A percentile compares a stretch with the other conserved stretches of the same genome.
Conservation (phyloP, 192 early-diverging fungal genomes). For the Backusella luteola region DNA sequence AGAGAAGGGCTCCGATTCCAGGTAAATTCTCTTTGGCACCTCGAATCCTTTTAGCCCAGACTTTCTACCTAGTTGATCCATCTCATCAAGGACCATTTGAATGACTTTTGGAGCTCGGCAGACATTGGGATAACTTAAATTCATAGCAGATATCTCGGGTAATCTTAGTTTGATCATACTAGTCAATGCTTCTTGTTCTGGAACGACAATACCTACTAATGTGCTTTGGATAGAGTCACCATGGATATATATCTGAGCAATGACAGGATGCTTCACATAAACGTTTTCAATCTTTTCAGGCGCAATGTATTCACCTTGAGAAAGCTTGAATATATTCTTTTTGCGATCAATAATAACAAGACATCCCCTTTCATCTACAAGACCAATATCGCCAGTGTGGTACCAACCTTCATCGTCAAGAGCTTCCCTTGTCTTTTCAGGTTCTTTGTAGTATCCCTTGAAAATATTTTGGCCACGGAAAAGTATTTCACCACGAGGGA, state of each 20-base stretch:
- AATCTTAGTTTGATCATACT: conserved; percentile 35
- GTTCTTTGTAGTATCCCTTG: conserved; percentile 84
- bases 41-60: conserved; percentile 63
- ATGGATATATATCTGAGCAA: conserved; percentile 53
- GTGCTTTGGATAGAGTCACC: conserved; percentile 48
- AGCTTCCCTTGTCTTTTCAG: conserved; percentile 69
- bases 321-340: conserved; percentile 81
- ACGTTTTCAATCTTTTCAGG: conserved; percentile 88
- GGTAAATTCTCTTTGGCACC: conserved; percentile 63
- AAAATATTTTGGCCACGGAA: conserved; percentile 74
- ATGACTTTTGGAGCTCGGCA: conserved; percentile 47
- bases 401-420: conserved; percentile 85
- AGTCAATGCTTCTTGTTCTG: conserved; percentile 50
- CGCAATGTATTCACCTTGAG: conserved; percentile 68
- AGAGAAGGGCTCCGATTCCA: conserved; percentile 72
- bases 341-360: conserved; percentile 82
- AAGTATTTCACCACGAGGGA: conserved; percentile 90
- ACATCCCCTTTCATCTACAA: conserved; percentile 41
- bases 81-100: conserved; percentile 47
- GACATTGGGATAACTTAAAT: conserved; percentile 45
- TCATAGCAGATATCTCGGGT: conserved; percentile 1
- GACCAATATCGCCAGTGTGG: conserved; percentile 58
- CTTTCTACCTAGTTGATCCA: conserved; percentile 54
- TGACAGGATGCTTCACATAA: conserved; percentile 37
- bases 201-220: conserved; percentile 52